Percentiles rank a stretch among this genome's conserved stretches.
Conservation (phyloP, 768 basidiomycete genomes). For the Royoungia palumana region DNA sequence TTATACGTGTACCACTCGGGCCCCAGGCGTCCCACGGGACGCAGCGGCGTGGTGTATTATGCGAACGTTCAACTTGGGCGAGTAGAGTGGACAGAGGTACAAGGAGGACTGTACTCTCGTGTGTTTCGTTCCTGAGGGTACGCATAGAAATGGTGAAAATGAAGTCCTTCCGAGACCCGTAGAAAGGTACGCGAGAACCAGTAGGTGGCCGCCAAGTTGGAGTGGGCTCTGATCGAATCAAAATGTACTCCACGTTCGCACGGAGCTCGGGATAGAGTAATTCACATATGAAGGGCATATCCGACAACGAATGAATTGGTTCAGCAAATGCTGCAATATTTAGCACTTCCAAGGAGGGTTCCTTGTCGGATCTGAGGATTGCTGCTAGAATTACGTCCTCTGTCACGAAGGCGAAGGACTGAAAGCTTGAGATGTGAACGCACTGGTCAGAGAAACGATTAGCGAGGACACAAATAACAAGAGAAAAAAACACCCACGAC, state of each 20-base stretch:
- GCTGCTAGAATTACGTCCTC: constrained; percentile 27
- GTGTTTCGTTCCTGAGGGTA: constrained; percentile 1
- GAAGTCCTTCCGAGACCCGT: constrained; percentile 24
- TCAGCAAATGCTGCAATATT: constrained; percentile 9
- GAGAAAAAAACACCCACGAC: constrained; percentile 21
- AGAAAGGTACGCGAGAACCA: constrained; percentile 17
- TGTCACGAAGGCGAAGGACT: constrained; percentile 35
- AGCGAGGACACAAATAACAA: not conserved
- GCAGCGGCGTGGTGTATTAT: not conserved
- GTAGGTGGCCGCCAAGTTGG: constrained; percentile 24
- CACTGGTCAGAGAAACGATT: constrained; percentile 15
- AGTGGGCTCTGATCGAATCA: constrained; percentile 34
- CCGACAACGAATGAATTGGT: constrained; percentile 5
- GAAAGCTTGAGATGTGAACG: constrained; percentile 19
- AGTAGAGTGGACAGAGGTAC: constrained; percentile 32
- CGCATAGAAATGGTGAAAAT: constrained; percentile 32
- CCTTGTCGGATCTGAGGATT: constrained; percentile 5
- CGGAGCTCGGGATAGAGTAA: constrained; percentile 24
- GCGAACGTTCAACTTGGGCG: constrained; percentile 19
- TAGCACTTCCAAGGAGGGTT: constrained; percentile 18
- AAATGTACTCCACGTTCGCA: constrained; percentile 16
- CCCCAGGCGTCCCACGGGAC: constrained; percentile 35
- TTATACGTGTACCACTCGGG: constrained; percentile 28
- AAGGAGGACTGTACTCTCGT: constrained; percentile 24
- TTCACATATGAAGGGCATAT: constrained; percentile 23